phyloP scores from a whole-genome alignment of 176 grass and related monocot species.

The Poa pratensis region DNA sequence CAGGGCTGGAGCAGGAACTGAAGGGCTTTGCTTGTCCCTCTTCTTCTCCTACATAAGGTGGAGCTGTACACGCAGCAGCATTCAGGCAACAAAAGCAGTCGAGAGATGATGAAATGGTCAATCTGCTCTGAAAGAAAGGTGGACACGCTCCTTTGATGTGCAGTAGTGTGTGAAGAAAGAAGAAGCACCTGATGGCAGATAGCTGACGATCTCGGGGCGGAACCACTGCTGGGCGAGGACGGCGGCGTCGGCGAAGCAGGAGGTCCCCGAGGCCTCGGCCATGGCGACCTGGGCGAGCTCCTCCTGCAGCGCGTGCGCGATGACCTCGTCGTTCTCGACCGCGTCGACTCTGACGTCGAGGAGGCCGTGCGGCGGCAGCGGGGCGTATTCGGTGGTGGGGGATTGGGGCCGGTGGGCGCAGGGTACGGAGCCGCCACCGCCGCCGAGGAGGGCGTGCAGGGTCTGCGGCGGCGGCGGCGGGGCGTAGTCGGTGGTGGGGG shows the following conservation, averaged over 20 bases:
- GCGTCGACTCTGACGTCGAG: slow-evolving; percentile 23
- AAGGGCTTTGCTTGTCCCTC: slow-evolving; percentile 4
- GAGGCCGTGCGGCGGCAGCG: slow-evolving; percentile 24
- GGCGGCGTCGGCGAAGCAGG: slow-evolving; percentile 18
- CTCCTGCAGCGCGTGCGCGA: slow-evolving; percentile 73
- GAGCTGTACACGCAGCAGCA: not conserved
- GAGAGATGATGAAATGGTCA: not conserved
- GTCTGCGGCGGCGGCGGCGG: not conserved
- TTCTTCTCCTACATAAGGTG: slow-evolving; percentile 28
- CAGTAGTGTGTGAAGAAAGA: not conserved
- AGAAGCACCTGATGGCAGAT: slow-evolving; percentile 37
- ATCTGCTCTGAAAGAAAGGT: not conserved
- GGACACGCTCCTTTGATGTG: not conserved
- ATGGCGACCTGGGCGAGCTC: slow-evolving; percentile 65
- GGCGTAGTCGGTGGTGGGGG: slow-evolving; percentile 15
- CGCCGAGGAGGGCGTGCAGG: slow-evolving; percentile 39
- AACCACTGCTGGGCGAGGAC: slow-evolving; percentile 74
- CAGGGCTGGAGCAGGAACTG: slow-evolving; percentile 46
- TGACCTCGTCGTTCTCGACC: slow-evolving; percentile 71
- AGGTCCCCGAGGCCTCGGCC: slow-evolving; percentile 52
- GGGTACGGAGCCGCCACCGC: not conserved
- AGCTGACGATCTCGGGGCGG: slow-evolving; percentile 8
- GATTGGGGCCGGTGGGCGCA: not conserved
- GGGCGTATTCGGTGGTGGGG: not conserved
- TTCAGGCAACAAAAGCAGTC: not conserved